phyloP scores from a whole-genome alignment of 129 eudicot genomes.

The Ambrosia trifida region DNA sequence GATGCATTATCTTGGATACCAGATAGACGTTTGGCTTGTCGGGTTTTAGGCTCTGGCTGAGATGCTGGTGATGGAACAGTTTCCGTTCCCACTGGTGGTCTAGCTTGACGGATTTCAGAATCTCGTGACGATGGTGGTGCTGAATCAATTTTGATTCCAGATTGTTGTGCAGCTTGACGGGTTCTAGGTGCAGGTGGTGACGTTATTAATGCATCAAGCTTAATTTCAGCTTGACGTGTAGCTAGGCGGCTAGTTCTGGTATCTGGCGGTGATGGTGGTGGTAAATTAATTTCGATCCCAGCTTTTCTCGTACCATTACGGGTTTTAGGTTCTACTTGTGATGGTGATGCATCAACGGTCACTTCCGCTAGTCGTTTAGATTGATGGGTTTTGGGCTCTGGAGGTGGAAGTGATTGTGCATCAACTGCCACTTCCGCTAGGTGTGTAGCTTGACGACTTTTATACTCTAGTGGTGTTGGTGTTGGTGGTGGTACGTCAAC shows the following conservation, averaged over 20 bases:
- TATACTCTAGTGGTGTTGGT: constrained; percentile 14
- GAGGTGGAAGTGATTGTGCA: not conserved
- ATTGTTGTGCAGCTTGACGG: constrained; percentile 5
- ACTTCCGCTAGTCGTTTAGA: constrained; percentile 14
- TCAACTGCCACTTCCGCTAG: not conserved
- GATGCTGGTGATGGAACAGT: not conserved
- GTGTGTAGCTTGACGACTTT: constrained; percentile 8
- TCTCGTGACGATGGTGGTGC: not conserved
- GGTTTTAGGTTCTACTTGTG: constrained; percentile 6
- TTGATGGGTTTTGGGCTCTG: constrained; percentile 5
- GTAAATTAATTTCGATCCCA: not conserved
- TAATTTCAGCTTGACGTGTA: constrained; percentile 5
- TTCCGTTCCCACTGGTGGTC: not conserved
- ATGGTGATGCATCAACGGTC: too few species aligned
- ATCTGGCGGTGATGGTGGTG: constrained; percentile 6
- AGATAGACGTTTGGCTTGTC: constrained; percentile 14
- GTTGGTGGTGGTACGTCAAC: not conserved
- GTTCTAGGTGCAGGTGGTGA: constrained; percentile 14
- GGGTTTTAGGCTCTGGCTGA: constrained; percentile 14
- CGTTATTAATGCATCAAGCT: not conserved
- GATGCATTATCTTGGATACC: not conserved
- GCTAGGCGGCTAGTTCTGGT: constrained; percentile 8
- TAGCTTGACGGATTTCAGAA: not conserved
- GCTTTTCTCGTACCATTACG: not conserved
- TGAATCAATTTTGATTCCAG: not conserved